Base-by-base conservation (phyloP, 176 grass and related monocot genomes). In the Zoysia japonica region DNA sequence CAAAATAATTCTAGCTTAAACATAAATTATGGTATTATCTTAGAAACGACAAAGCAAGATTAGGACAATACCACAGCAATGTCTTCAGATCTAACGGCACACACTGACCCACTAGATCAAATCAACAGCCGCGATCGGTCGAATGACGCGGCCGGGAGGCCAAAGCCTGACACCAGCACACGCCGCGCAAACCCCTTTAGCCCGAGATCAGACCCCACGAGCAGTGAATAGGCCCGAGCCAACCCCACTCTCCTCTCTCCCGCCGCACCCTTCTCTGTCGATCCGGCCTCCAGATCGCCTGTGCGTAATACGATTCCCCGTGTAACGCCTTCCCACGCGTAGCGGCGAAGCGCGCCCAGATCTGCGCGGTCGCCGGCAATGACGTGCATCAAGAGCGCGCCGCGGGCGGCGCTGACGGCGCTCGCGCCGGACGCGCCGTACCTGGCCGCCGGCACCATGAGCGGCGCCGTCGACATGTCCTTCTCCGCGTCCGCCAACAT, bases 371-470 rank as follows among this genome's bases (percentile, higher is more conserved):
- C 64, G 75, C 78, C 88, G 52, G 70, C 79, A 71, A 96, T 99
- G 96, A 86, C 90, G 88, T 96, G 92, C 86, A 96, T 99, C 81
- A 99, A 99, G 96, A 99, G 96, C 86, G 90, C 90, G 66, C 85
- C 92, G 86, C 62, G 96, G 68, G 91, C 90, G 86, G 96, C 92
- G 86, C 90, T 96, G 83, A 93, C 72, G 83, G 86, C 92, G 70
- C 78, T 89, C 9, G 88, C 96, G 67, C 92, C 96, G 53, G 96
- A 99, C 4, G 90, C 88, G 68, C 92, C 96, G 41, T 99, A 93
- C 86, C 78, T 99, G 48, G 96, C 90, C 46, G 90, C 92, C 12
- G 96, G 96, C 48, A 99, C 96, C 42, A 99, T 99, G 92, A 89
- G 86, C 86, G 96, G 92, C 20, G 92, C 96, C 63, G 92, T 96